Percentiles rank a stretch among this genome's conserved stretches.
phyloP scores from a whole-genome alignment of 75 land plant genomes.

The Adiantum capillusveneris region DNA sequence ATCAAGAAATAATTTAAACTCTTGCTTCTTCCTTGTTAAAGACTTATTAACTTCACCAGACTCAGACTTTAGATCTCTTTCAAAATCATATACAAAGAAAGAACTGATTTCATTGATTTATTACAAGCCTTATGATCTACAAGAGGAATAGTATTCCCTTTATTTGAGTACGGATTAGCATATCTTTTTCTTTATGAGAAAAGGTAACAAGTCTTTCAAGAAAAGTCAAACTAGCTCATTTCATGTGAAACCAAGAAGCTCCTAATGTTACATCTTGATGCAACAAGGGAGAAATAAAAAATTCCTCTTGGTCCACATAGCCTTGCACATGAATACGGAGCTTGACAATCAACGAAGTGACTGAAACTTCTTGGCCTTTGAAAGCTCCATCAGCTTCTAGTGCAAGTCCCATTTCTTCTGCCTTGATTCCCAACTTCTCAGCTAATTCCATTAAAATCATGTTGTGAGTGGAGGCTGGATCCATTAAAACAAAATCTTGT shows the following conservation, averaged over 20 bases:
- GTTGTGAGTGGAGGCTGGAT: not conserved
- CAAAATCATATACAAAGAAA: too few relatives aligned
- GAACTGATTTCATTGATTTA: too few relatives aligned
- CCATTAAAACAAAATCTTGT: not conserved
- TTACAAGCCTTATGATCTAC: too few relatives aligned
- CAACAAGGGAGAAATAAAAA: not conserved
- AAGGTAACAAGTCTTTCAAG: too few relatives aligned
- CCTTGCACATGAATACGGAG: not conserved
- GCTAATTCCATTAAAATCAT: conserved; percentile 1
- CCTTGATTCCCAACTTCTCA: not conserved
- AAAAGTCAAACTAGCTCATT: too few relatives aligned
- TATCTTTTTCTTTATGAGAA: too few relatives aligned
- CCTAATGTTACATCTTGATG: not conserved
- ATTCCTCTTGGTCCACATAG: not conserved
- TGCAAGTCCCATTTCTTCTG: not conserved
- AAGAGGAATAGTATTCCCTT: too few relatives aligned
- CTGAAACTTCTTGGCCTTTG: not conserved
- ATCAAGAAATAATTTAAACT: too few relatives aligned
- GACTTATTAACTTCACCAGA: too few relatives aligned
- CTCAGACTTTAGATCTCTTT: too few relatives aligned
- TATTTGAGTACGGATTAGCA: too few relatives aligned
- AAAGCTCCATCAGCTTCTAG: not conserved
- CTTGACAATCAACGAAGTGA: not conserved
- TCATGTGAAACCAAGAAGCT: not conserved
- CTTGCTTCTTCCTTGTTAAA: too few relatives aligned